Percentiles rank a stretch among this genome's conserved stretches.
phyloP scores from a whole-genome alignment of 768 basidiomycete genomes.

The Rhizopogon vulgaris region DNA sequence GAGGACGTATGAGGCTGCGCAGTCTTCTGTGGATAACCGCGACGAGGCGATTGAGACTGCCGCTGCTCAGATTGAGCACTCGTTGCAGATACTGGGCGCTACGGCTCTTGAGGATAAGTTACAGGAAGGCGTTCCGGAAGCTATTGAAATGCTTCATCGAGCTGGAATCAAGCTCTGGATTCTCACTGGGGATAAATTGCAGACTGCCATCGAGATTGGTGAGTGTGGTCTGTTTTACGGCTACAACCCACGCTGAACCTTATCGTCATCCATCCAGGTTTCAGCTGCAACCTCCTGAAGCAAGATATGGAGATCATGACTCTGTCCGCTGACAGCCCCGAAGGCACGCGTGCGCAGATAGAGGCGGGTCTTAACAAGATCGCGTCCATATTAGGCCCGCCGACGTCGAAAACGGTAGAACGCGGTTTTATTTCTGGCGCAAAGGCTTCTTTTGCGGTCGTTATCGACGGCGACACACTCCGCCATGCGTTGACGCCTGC shows the following conservation, averaged over 20 bases:
- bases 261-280: slow-evolving; percentile 35
- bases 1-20: slow-evolving; percentile 76
- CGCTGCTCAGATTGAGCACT: slow-evolving; percentile 77
- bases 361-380: slow-evolving; percentile 95
- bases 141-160: slow-evolving; percentile 84
- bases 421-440: slow-evolving; percentile 64
- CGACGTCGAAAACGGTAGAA: slow-evolving; percentile 49
- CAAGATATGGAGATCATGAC: slow-evolving; percentile 97
- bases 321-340: slow-evolving; percentile 74
- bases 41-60: slow-evolving; percentile 92
- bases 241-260: background rate
- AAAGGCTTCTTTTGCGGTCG: slow-evolving; percentile 80
- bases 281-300: slow-evolving; percentile 92
- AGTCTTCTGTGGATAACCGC: slow-evolving; percentile 65
- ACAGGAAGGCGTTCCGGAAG: slow-evolving; percentile 94
- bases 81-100: slow-evolving; percentile 81
- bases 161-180: slow-evolving; percentile 99
- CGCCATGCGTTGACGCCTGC: slow-evolving; percentile 70
- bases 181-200: slow-evolving; percentile 93
- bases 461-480: slow-evolving; percentile 94
- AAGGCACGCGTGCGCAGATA: slow-evolving; percentile 76
- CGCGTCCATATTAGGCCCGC: slow-evolving; percentile 77
- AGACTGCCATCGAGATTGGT: slow-evolving; percentile 97
- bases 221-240: background rate
- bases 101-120: slow-evolving; percentile 97